Conservation (phyloP, 495 filamentous ascomycete genomes). For the Neurospora sp. region DNA sequence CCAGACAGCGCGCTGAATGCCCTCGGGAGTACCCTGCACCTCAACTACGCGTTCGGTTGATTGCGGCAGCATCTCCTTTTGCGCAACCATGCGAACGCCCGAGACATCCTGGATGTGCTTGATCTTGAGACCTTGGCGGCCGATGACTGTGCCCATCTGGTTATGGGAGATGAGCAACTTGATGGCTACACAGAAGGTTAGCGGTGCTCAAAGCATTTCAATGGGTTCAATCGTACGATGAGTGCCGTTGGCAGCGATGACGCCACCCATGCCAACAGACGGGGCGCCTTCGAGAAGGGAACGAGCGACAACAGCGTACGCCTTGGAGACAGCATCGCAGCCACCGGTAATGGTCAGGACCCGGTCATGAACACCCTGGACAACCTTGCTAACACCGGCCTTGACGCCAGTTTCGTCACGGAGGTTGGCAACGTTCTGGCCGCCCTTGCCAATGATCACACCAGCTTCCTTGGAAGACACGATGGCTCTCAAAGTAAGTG, state of each 20-base stretch:
- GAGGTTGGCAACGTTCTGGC: conserved; percentile 95
- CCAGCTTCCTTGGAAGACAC: conserved; percentile 97
- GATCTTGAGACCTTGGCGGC: conserved; percentile 91
- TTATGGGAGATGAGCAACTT: conserved; percentile 98
- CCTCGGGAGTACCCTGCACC: conserved; percentile 84
- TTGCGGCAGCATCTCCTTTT: conserved; percentile 98
- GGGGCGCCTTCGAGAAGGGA: conserved; percentile 87
- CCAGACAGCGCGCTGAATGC: conserved; percentile 92
- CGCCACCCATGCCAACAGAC: conserved; percentile 86
- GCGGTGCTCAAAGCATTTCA: conserved; percentile 1
- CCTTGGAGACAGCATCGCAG: conserved; percentile 74
- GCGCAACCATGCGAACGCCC: conserved; percentile 95
- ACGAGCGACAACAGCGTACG: conserved; percentile 87
- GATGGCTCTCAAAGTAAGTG: conserved; percentile 90
- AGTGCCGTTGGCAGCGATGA: conserved; percentile 74
- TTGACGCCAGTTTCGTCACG: conserved; percentile 96
- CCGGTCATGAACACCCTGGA: conserved; percentile 91
- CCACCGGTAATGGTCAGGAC: conserved; percentile 89
- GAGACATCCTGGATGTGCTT: conserved; percentile 98
- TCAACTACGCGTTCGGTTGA: conserved; percentile 99
- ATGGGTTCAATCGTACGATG: conserved; percentile 60
- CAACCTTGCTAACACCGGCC: conserved; percentile 96
- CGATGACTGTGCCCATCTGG: conserved; percentile 99
- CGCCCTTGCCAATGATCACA: conserved; percentile 96
- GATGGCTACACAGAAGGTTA: conserved; percentile 52